Percentiles rank a stretch among this genome's conserved stretches.
Conservation (phyloP, 495 filamentous ascomycete species). For the Glutinoglossum americanum region DNA sequence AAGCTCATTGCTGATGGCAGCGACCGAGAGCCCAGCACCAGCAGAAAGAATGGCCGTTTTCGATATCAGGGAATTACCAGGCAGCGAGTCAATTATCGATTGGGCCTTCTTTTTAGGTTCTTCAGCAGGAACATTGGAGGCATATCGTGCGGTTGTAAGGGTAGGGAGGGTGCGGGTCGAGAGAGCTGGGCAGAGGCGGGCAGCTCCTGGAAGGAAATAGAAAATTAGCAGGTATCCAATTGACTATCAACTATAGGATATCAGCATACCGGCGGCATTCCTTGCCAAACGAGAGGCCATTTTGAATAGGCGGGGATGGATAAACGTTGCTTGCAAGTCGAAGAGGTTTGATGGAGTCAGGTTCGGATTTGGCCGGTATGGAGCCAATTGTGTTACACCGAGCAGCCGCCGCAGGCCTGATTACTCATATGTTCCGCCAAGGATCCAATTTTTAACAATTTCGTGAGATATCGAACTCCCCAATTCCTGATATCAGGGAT, state of each 20-base stretch:
- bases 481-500: slow-evolving; percentile 8
- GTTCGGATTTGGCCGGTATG: neutral
- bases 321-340: neutral
- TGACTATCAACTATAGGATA: slow-evolving; percentile 7
- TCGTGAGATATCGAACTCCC: too few species aligned
- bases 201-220: slow-evolving; percentile 39
- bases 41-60: slow-evolving; percentile 95
- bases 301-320: slow-evolving; percentile 32
- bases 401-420: neutral
- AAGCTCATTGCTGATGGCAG: slow-evolving; percentile 97
- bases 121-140: slow-evolving; percentile 56
- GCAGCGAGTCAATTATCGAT: slow-evolving; percentile 77
- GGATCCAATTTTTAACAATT: neutral
- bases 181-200: slow-evolving; percentile 60
- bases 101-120: slow-evolving; percentile 89
- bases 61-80: slow-evolving; percentile 64
- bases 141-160: slow-evolving; percentile 38
- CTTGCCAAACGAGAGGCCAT: slow-evolving; percentile 93
- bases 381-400: neutral
- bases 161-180: slow-evolving; percentile 43
- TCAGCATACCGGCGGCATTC: slow-evolving; percentile 65
- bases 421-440: neutral
- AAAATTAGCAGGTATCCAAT: slow-evolving; percentile 9
- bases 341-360: neutral
- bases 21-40: slow-evolving; percentile 69